These are phyloP conservation scores for Stagonosporopsis tanaceti DNA, from an alignment of 2,329 filamentous ascomycete species.

Conservation along the genomic window DNA sequence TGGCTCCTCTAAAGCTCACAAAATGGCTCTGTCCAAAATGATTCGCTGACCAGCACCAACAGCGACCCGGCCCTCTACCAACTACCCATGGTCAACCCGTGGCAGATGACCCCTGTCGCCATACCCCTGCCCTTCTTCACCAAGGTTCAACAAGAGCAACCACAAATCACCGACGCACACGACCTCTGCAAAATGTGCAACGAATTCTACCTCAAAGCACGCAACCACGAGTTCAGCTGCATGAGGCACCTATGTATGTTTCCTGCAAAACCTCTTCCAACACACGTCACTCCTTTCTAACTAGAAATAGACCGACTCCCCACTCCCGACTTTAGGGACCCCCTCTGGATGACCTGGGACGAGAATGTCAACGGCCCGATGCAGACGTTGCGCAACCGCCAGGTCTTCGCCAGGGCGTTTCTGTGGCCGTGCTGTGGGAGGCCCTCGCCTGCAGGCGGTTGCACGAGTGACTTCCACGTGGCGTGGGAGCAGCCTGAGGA, in stretches of 20 bases:
- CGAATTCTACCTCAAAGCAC: neutral
- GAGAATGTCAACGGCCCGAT: neutral
- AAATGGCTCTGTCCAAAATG: neutral
- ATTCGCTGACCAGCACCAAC: neutral
- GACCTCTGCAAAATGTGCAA: neutral
- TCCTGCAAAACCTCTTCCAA: too few relatives aligned
- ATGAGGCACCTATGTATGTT: neutral
- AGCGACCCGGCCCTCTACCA: neutral
- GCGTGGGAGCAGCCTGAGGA: neutral
- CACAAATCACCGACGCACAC: neutral
- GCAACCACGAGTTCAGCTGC: neutral
- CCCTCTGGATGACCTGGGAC: neutral
- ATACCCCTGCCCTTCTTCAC: neutral
- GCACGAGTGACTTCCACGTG: neutral
- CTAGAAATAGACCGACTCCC: neutral
- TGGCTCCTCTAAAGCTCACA: neutral
- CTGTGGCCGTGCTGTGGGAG: neutral
- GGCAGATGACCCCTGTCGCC: neutral
- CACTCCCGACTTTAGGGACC: neutral
- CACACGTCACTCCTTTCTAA: neutral
- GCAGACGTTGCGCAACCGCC: neutral
- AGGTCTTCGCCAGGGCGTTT: neutral
- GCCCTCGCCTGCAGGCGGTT: neutral
- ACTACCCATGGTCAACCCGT: neutral
- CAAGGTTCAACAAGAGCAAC: too few relatives aligned